Base-by-base conservation (phyloP, 2,329 filamentous ascomycete genomes). In the Colletotrichum sp. region DNA sequence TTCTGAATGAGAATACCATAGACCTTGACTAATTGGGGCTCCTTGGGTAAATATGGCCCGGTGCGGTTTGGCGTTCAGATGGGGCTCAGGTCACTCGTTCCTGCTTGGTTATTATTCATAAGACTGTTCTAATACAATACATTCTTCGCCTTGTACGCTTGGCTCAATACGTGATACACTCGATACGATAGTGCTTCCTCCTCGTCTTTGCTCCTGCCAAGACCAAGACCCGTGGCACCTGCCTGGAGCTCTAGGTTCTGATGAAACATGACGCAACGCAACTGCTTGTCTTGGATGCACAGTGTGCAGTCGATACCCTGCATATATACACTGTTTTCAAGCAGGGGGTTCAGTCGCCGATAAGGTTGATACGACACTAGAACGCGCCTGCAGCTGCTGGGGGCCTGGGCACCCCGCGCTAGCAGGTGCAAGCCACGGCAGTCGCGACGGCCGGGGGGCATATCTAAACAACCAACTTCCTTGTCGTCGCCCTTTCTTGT, bases 1-100 rank as follows among this genome's bases (percentile, higher is more conserved):
- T 86, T 96, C 94, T 68, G 93, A 87, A 78, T 69, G 93, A 87
- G 43, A 52, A 77, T 85, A 43, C 18, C 39, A 4, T 43, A 83
- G 80, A 79, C 71, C 34, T 71, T 64, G 63, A 63, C 63, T 67
- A 78, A 70, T 76, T 21, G 52, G 57, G 30, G 36, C 30, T 65
- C 28, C 36, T 74, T 74, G 69, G 76, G 74, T 71, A 77, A 67
- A 32, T 57, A 60, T 61, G 43, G 55, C 52, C 70, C 60, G 65
- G 65, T 71, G 57, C 63, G 74, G 76, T 71, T 71, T 71, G 76
- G 76, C 76, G 76, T 76, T 77, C 28, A 70, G 65, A 76, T 61
- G 67, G 63, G 68, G 65, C 61, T 67, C 36, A 55, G 65, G 36
- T 73, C 73, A 71, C 76, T 76, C 76, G 69, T 74, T 77, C 52